phyloP scores from a whole-genome alignment of 108 stramenopile genomes.

The Cylindrotheca fusiformis region DNA sequence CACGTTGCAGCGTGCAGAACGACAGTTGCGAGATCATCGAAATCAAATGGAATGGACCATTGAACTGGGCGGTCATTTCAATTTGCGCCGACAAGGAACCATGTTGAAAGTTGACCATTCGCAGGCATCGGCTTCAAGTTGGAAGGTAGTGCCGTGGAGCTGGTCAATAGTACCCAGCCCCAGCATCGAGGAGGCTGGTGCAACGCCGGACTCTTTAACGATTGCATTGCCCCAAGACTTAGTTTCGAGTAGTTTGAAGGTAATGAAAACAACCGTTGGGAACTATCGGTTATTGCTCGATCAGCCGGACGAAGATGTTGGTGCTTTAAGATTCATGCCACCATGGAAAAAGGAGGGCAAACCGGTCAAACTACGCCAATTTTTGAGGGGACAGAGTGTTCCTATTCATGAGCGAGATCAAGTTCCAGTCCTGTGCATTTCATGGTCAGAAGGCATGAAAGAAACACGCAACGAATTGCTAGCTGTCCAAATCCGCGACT shows the following conservation, averaged over 20 bases:
- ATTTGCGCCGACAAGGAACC: constrained; percentile 50
- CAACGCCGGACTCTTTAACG: neutral
- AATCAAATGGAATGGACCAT: constrained; percentile 57
- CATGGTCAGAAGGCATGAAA: too few relatives aligned
- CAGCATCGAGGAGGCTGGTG: neutral
- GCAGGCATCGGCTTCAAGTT: neutral
- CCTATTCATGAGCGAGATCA: constrained; percentile 67
- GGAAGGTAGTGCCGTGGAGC: neutral
- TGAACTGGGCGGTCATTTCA: constrained; percentile 59
- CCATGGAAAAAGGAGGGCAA: constrained; percentile 68
- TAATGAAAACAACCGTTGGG: neutral
- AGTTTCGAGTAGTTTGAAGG: neutral
- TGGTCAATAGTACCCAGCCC: constrained; percentile 2
- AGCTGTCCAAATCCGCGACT: too few relatives aligned
- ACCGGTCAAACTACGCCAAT: constrained; percentile 76
- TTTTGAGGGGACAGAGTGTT: constrained; percentile 89
- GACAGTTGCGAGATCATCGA: constrained; percentile 58
- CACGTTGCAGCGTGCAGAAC: constrained; percentile 45
- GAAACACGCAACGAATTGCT: too few relatives aligned
- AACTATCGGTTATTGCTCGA: neutral
- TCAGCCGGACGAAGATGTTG: neutral
- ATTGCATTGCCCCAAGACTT: neutral
- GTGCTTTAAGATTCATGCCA: constrained; percentile 50
- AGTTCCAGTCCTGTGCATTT: constrained; percentile 3
- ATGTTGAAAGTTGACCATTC: constrained; percentile 25